Conservation (phyloP, 768 basidiomycete genomes). For the Cystofilobasidium macerans region DNA sequence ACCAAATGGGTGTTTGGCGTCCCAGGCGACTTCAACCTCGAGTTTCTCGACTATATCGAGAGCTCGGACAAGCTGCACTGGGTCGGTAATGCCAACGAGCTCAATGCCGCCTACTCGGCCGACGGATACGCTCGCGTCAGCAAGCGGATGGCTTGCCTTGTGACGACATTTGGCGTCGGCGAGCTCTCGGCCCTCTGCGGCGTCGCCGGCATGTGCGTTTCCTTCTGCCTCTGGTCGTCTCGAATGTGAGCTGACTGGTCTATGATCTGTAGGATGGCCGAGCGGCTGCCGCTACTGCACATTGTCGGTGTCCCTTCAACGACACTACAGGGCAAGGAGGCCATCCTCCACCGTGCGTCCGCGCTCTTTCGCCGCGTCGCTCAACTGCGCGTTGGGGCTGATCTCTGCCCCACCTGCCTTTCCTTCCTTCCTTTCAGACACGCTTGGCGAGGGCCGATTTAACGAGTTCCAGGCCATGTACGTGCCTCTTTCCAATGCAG, state of each 20-base stretch:
- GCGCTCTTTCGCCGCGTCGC: not conserved
- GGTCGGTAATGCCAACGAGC: conserved; percentile 57
- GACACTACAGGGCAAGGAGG: conserved; percentile 41
- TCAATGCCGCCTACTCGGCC: conserved; percentile 74
- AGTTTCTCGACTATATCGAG: conserved; percentile 58
- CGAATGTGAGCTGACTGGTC: not conserved
- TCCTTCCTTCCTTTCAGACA: conserved; percentile 12
- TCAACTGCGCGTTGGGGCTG: not conserved
- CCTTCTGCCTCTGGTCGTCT: not conserved
- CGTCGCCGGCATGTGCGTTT: conserved; percentile 28
- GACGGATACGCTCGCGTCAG: conserved; percentile 84
- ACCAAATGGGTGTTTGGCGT: not conserved
- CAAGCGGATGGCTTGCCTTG: conserved; percentile 51
- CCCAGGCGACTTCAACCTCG: conserved; percentile 43
- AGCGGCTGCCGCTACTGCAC: conserved; percentile 79
- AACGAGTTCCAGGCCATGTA: conserved; percentile 69
- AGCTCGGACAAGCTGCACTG: conserved; percentile 66
- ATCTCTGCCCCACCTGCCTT: too few relatives aligned
- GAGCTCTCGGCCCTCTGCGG: conserved; percentile 59
- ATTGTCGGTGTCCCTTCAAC: conserved; percentile 75
- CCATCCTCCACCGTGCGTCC: conserved; percentile 55
- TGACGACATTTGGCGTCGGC: conserved; percentile 82
- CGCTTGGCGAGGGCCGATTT: conserved; percentile 39
- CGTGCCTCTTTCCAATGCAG: conserved; percentile 4
- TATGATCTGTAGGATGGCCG: conserved; percentile 45